Conservation (phyloP, 768 basidiomycete species). For the Rhodotorula babjevae region DNA sequence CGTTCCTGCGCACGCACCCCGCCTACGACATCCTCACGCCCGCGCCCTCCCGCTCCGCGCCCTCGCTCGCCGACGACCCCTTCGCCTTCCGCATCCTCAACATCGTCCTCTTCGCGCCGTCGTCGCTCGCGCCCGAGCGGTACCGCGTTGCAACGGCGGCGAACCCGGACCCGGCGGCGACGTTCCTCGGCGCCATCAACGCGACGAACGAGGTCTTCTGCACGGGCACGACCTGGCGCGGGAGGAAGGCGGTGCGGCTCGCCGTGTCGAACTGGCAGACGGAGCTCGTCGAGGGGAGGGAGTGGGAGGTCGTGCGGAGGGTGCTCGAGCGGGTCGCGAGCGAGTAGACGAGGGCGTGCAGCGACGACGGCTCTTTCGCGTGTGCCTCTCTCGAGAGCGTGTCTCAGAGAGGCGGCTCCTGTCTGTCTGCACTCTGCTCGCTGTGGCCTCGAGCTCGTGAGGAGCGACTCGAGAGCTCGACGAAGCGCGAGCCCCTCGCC, state of each 20-base stretch:
- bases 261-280: slow-evolving; percentile 50
- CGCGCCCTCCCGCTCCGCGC: neutral
- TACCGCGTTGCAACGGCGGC: neutral
- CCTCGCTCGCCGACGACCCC: neutral
- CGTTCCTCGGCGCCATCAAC: slow-evolving; percentile 47
- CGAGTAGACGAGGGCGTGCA: slow-evolving; percentile 9
- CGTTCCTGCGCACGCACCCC: slow-evolving; percentile 42
- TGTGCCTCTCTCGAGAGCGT: no score
- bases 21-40: slow-evolving; percentile 45
- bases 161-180: slow-evolving; percentile 4
- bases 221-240: slow-evolving; percentile 48
- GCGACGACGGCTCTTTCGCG: no score
- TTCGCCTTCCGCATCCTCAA: slow-evolving; percentile 36
- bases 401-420: no score
- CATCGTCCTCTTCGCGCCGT: slow-evolving; percentile 39
- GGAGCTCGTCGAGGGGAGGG: slow-evolving; percentile 31
- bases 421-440: no score
- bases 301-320: slow-evolving; percentile 41
- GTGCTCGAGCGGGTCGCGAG: slow-evolving; percentile 42
- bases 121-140: neutral
- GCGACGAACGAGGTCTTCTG: slow-evolving; percentile 47
- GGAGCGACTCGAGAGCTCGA: no score
- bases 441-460: no score
- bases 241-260: slow-evolving; percentile 47
- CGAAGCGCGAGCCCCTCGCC: no score